Evolutionary conservation across 2,329 filamentous ascomycete genomes (phyloP).

Genomic region (Trichoderma lentiforme): DNA sequence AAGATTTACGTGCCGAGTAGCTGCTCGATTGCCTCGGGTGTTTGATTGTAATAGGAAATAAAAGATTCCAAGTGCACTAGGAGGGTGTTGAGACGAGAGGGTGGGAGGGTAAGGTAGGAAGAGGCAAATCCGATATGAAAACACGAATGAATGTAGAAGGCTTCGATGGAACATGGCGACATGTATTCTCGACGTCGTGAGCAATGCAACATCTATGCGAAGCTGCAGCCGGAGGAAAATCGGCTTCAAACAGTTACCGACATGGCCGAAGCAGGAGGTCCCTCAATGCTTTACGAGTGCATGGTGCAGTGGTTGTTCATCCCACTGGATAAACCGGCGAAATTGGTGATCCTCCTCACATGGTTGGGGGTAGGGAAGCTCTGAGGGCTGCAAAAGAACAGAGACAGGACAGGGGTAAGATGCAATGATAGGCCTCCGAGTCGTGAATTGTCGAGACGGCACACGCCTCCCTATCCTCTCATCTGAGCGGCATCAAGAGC

Average conservation of each 20-base stretch:
- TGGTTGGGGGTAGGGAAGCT: not conserved
- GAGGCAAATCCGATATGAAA: not conserved
- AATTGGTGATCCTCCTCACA: not conserved
- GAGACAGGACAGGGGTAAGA: not conserved
- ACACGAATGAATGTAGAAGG: not conserved
- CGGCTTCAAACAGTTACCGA: constrained; percentile 18
- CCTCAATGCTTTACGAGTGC: not conserved
- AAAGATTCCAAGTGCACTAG: not conserved
- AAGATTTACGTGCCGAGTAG: constrained; percentile 6
- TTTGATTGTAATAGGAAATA: not conserved
- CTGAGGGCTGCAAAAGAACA: not conserved
- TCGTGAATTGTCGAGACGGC: not conserved
- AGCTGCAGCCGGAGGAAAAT: constrained; percentile 14
- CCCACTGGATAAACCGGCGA: not conserved
- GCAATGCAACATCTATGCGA: not conserved
- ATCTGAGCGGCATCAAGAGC: not conserved
- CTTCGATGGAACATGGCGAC: not conserved
- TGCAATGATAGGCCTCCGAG: not conserved
- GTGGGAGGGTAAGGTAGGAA: not conserved
- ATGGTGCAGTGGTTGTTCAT: not conserved
- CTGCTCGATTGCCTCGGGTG: not conserved
- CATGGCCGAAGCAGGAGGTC: not conserved
- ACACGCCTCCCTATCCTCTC: not conserved
- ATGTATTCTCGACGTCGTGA: not conserved
- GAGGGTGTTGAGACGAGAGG: not conserved